Evolutionary conservation across 768 basidiomycete species (phyloP).

Genomic region (Pisolithus sp.): DNA sequence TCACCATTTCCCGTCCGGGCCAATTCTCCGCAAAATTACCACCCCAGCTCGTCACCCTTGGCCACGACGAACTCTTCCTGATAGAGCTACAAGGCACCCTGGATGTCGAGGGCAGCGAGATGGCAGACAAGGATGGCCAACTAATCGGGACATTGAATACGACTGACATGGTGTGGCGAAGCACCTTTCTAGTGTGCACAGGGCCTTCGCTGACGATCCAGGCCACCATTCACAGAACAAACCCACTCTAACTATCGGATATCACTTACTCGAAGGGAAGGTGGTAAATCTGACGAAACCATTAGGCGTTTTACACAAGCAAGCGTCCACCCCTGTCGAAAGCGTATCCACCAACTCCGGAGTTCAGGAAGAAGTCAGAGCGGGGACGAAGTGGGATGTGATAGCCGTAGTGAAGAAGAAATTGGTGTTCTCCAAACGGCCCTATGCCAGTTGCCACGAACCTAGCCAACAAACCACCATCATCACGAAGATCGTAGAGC

Average conservation of each 20-base stretch:
- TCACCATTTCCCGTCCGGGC: constrained; percentile 35
- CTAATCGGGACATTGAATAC: constrained; percentile 74
- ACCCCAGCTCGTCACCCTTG: constrained; percentile 60
- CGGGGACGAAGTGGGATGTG: constrained; percentile 44
- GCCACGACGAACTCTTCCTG: constrained; percentile 72
- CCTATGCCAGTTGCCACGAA: constrained; percentile 59
- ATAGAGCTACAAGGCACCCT: constrained; percentile 86
- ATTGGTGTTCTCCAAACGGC: constrained; percentile 76
- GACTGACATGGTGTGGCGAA: constrained; percentile 49
- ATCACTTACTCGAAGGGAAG: constrained; percentile 88
- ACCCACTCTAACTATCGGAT: constrained; percentile 75
- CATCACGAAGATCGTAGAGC: constrained; percentile 13
- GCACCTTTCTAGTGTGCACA: neutral
- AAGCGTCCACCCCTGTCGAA: constrained; percentile 1
- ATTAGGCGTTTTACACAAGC: constrained; percentile 61
- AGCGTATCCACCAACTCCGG: neutral
- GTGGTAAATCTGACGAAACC: constrained; percentile 72
- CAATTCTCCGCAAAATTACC: constrained; percentile 43
- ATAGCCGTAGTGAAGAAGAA: constrained; percentile 73
- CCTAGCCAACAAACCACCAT: constrained; percentile 13
- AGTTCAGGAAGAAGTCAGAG: neutral
- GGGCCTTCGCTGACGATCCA: constrained; percentile 1
- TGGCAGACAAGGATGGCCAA: constrained; percentile 54
- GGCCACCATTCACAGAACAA: constrained; percentile 45
- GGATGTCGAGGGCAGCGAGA: constrained; percentile 52